phyloP scores from a whole-genome alignment of 1,139 yeast genomes.

The Saccharomycopsis hybrid region DNA sequence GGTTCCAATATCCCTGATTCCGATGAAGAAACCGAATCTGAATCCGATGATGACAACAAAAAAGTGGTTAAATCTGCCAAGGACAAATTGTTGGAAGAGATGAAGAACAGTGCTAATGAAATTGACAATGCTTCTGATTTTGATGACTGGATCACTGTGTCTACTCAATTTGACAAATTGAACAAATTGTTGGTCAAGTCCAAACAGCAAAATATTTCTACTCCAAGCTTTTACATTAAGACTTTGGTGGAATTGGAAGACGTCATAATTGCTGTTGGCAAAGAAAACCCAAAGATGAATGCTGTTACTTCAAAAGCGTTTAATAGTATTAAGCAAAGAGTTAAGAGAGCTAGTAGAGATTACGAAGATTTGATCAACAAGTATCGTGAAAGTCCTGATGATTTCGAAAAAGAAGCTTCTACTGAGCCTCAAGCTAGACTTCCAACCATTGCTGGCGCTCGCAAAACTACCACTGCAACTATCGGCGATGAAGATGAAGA shows the following conservation, averaged over 20 bases:
- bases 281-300: conserved; percentile 60
- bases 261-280: conserved; percentile 51
- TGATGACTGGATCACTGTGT: conserved; percentile 59
- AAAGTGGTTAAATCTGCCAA: conserved; percentile 90
- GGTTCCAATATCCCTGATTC: conserved; percentile 47
- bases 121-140: conserved; percentile 38
- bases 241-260: conserved; percentile 71
- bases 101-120: conserved; percentile 64
- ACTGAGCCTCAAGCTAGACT: conserved; percentile 28
- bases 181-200: conserved; percentile 61
- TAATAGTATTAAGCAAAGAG: conserved; percentile 84
- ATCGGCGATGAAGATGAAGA: conserved; percentile 34
- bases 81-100: conserved; percentile 86
- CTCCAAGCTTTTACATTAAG: conserved; percentile 68
- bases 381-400: conserved; percentile 66
- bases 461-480: too few species aligned
- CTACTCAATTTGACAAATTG: conserved; percentile 73
- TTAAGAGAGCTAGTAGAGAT: conserved; percentile 73
- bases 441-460: conserved; percentile 28
- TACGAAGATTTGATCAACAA: conserved; percentile 50
- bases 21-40: conserved; percentile 43
- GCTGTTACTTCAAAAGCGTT: conserved; percentile 84
- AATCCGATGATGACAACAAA: conserved; percentile 57
- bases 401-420: conserved; percentile 44
- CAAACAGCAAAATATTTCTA: conserved; percentile 63